Base-by-base conservation (phyloP, 2,329 filamentous ascomycete species). In the Trichophyton schoenleinii region DNA sequence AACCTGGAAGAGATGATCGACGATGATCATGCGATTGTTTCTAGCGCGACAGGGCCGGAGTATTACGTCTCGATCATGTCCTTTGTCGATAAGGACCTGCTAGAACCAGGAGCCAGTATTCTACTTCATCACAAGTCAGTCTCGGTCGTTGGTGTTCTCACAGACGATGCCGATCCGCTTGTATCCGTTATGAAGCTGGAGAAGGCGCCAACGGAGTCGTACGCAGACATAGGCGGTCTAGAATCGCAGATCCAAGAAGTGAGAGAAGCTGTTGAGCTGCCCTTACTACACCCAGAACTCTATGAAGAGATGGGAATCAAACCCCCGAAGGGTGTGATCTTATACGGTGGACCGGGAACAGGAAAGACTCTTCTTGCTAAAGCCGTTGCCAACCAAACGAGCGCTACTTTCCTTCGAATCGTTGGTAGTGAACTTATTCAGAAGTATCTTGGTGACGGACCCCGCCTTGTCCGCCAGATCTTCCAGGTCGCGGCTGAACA, bases 261-360 rank as follows among this genome's bases (percentile, higher is more conserved):
- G 53, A 83, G 94, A 67, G 94, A 99, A 79, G 95, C 94, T 1
- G 94, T 99, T 62, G 94, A 99, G 78, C 77, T 99, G 69, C 94
- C 94, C 3, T 80, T 99, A 65, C 81, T 99, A 63, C 94, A 99
- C 73, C 94, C 94, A 0, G 94, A 99, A 77, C 79, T 99, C 59
- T 99, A 99, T 77, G 94, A 99, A 76, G 94, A 99, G 80, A 99
- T 99, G 94, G 94, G 94, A 71, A 97, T 99, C 82, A 99, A 99
- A 77, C 94, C 94, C 3, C 94, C 94, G 64, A 99, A 99, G 83
- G 94, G 94, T 82, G 94, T 99, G 69, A 99, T 99, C 70, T 86
- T 99, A 28, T 99, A 99, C 74, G 94, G 94, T 78, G 91, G 90
- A 3, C 94, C 94, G 0, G 94, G 94, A 75, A 99, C 94, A 7